Conservation (phyloP, 2,329 filamentous ascomycete species). For the Ophiosphaerella korrae region DNA sequence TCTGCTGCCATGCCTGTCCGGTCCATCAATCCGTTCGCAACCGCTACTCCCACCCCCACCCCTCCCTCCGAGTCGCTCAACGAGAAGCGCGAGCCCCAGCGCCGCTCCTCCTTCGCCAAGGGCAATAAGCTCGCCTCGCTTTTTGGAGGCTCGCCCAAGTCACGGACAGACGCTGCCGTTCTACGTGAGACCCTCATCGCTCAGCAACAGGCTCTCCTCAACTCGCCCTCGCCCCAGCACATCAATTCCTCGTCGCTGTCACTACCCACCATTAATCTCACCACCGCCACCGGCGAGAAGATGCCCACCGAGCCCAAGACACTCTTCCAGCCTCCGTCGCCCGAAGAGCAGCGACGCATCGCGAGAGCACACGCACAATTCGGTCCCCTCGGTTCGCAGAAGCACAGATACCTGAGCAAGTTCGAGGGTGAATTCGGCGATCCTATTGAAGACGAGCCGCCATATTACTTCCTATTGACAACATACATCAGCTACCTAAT, state of each 20-base stretch:
- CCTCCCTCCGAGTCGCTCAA: slow-evolving; percentile 56
- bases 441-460: slow-evolving; percentile 91
- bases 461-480: slow-evolving; percentile 94
- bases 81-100: slow-evolving; percentile 60
- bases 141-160: slow-evolving; percentile 80
- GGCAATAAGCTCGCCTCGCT: slow-evolving; percentile 76
- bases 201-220: slow-evolving; percentile 64
- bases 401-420: slow-evolving; percentile 86
- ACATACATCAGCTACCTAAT: slow-evolving; percentile 98
- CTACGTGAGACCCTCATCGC: slow-evolving; percentile 70
- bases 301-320: slow-evolving; percentile 75
- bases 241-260: slow-evolving; percentile 76
- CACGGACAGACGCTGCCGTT: slow-evolving; percentile 65
- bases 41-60: slow-evolving; percentile 56
- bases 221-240: slow-evolving; percentile 66
- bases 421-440: slow-evolving; percentile 82
- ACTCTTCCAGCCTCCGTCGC: slow-evolving; percentile 85
- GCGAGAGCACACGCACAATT: slow-evolving; percentile 87
- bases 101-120: slow-evolving; percentile 61
- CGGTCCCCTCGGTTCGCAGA: slow-evolving; percentile 78
- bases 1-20: slow-evolving; percentile 64
- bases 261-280: slow-evolving; percentile 88
- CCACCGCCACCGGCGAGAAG: slow-evolving; percentile 79
- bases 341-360: slow-evolving; percentile 77
- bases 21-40: slow-evolving; percentile 64